Percentiles rank a stretch among this genome's conserved stretches.
phyloP scores from a whole-genome alignment of 306 rosid genomes.

The Lathyrus oleraceus region DNA sequence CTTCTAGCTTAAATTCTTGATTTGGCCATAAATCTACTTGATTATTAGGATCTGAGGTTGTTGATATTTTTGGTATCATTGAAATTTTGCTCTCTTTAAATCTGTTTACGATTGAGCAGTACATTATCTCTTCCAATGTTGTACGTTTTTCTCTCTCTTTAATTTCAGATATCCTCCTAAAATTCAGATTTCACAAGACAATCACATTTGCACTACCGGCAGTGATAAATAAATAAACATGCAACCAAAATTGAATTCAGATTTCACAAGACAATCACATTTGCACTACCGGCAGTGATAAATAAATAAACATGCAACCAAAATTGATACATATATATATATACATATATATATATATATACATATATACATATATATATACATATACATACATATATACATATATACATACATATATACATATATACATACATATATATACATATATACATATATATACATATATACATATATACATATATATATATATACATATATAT shows the following conservation, averaged over 20 bases:
- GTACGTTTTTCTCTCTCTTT: constrained; percentile 75
- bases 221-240: constrained; percentile 22
- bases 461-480: too few species aligned
- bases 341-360: too few species aligned
- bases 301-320: constrained; percentile 34
- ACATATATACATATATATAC: too few species aligned
- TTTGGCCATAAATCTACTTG: constrained; percentile 90
- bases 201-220: constrained; percentile 5
- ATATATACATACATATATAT: too few species aligned
- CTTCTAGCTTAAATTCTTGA: constrained; percentile 84
- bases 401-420: too few species aligned
- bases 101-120: constrained; percentile 66
- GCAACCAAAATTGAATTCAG: constrained; percentile 37
- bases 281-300: not conserved
- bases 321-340: too few species aligned
- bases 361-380: too few species aligned
- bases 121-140: constrained; percentile 77
- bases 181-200: constrained; percentile 38
- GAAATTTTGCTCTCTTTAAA: constrained; percentile 66
- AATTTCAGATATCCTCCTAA: constrained; percentile 86
- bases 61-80: constrained; percentile 80
- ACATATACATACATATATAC: too few species aligned
- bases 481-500: too few species aligned
- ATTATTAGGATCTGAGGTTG: constrained; percentile 65
- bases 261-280: constrained; percentile 32